Conservation (phyloP, 2,329 filamentous ascomycete species). For the Cordyceps javanica region DNA sequence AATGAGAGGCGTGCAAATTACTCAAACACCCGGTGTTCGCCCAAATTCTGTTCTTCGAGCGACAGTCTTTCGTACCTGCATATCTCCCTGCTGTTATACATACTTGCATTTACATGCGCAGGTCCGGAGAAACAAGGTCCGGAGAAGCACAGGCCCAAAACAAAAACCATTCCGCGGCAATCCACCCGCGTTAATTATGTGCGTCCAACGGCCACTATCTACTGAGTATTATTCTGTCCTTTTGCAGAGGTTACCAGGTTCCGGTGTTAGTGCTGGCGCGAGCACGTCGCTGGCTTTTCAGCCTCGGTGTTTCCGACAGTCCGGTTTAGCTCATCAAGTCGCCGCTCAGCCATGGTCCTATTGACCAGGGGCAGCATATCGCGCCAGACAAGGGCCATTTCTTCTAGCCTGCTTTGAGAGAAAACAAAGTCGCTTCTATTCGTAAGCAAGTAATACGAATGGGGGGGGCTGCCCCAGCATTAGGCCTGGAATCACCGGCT, state of each 20-base stretch:
- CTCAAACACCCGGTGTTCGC: background rate
- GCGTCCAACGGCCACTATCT: background rate
- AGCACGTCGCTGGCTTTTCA: background rate
- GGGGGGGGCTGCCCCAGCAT: too few relatives aligned
- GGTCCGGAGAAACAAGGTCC: background rate
- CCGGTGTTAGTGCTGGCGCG: too few relatives aligned
- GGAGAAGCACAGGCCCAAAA: background rate
- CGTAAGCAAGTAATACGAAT: background rate
- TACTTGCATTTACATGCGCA: background rate
- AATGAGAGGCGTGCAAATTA: background rate
- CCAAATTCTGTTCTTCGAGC: background rate
- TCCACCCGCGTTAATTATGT: background rate
- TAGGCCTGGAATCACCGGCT: too few relatives aligned
- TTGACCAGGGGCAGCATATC: background rate
- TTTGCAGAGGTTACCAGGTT: too few relatives aligned
- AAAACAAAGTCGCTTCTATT: background rate
- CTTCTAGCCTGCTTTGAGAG: constrained; percentile 3
- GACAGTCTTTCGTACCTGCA: background rate
- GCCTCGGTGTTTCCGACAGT: constrained; percentile 8
- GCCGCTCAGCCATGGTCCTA: background rate
- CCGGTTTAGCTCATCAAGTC: background rate
- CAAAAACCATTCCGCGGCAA: background rate
- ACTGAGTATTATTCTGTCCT: background rate
- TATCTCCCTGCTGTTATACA: background rate
- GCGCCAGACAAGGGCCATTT: background rate